Conservation (phyloP, 2,329 filamentous ascomycete genomes). For the Ophiobolus disseminans region DNA sequence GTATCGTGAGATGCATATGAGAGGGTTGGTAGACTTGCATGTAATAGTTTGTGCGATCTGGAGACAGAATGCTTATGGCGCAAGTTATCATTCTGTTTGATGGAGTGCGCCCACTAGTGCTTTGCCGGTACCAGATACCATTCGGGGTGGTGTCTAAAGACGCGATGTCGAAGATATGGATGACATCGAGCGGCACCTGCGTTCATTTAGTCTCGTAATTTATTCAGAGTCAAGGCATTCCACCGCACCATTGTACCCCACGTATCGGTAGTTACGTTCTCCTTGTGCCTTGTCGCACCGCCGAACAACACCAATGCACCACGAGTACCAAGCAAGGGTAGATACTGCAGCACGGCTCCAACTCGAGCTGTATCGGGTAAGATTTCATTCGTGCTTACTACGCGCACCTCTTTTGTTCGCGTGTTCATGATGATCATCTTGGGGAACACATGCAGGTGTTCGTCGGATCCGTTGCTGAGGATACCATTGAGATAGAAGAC, state of each 20-base stretch:
- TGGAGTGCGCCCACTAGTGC: constrained; percentile 5
- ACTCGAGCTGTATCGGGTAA: neutral
- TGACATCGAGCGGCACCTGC: constrained; percentile 8
- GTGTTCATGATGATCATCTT: neutral
- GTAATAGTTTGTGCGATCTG: neutral
- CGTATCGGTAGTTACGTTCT: neutral
- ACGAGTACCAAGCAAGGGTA: constrained; percentile 2
- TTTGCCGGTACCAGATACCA: constrained; percentile 9
- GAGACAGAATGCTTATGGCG: neutral
- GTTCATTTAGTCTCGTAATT: neutral
- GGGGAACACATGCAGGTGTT: neutral
- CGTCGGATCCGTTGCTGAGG: neutral
- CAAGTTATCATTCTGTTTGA: neutral
- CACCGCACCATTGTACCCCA: neutral
- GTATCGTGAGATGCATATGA: neutral
- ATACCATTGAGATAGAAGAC: constrained; percentile 10
- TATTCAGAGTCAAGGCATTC: neutral
- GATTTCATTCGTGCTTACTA: neutral
- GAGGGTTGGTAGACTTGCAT: neutral
- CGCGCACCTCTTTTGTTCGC: neutral
- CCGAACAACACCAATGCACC: constrained; percentile 8
- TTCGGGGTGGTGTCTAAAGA: constrained; percentile 2
- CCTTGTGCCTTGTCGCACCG: neutral
- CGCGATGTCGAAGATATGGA: constrained; percentile 11
- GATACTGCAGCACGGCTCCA: constrained; percentile 4